Base-by-base conservation (phyloP, 441 rosid genomes). In the Adansonia grandidieri region DNA sequence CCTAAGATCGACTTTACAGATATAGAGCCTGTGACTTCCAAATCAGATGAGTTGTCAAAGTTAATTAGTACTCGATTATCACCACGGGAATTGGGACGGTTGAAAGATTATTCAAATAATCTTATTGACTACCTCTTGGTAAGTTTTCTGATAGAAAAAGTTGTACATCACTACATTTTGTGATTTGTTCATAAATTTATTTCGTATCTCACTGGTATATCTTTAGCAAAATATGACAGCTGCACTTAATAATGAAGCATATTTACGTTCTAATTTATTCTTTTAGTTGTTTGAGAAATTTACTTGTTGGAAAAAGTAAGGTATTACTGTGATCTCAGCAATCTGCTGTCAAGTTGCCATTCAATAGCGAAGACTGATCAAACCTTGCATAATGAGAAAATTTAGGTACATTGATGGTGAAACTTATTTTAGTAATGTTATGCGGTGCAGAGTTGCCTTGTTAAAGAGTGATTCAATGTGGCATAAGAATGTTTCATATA, bases 1-100 rank as follows among this genome's bases (percentile, higher is more conserved):
- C 98, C 99, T 8, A 95, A 87, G 85, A 92, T 91, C 84, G 88
- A 89, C 84, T 97, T 89, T 80, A 57, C 77, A 13, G 91, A 90
- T 78, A 71, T 68, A 71, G 90, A 82, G 73, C 74, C 88, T 72
- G 22, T 81, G 2, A 53, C 79, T 47, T 85, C 83, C 65, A 45
- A 76, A 78, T 74, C 91, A 47, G 88, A 91, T 84, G 88, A 82
- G 76, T 84, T 80, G 79, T 86, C 87, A 91, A 93, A 76, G 85
- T 89, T 88, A 63, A 85, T 87, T 54, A 79, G 66, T 47, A 85
- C 81, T 66, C 80, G 84, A 50, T 63, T 97, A 64, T 87, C 98
- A 14, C 91, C 91, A 15, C 81, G 88, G 84, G 96, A 93, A 78
- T 82, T 97, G 91, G 88, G 89, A 79, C 86, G 93, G 72, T 85